phyloP scores from a whole-genome alignment of 805 yeast species.

The Priceomyces melissophilus region DNA sequence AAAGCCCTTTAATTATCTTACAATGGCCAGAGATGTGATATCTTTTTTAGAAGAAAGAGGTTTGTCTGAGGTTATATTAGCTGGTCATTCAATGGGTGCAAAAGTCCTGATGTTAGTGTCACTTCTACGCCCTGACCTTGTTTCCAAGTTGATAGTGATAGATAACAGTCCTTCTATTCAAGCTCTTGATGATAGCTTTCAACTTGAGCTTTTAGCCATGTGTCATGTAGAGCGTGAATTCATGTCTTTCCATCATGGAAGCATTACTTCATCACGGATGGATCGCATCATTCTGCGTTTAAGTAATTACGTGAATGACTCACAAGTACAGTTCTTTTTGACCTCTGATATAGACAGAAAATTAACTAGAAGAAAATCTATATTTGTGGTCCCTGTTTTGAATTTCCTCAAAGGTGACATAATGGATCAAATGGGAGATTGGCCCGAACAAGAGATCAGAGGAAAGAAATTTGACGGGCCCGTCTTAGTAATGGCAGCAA shows the following conservation, averaged over 20 bases:
- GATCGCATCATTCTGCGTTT: conserved; percentile 20
- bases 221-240: conserved; percentile 32
- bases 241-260: conserved; percentile 25
- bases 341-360: conserved; percentile 34
- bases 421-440: conserved; percentile 16
- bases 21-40: conserved; percentile 43
- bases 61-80: conserved; percentile 19
- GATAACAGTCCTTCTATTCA: conserved; percentile 46
- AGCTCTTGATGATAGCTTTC: conserved; percentile 32
- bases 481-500: conserved; percentile 44
- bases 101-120: conserved; percentile 49
- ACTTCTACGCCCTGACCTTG: conserved; percentile 35
- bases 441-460: conserved; percentile 19
- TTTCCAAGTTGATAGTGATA: conserved; percentile 43
- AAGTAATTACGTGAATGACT: conserved; percentile 20
- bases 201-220: conserved; percentile 37
- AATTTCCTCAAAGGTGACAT: conserved; percentile 16
- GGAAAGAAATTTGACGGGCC: conserved; percentile 22
- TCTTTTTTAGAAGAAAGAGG: conserved; percentile 24
- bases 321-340: conserved; percentile 33
- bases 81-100: conserved; percentile 65
- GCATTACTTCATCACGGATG: conserved; percentile 3
- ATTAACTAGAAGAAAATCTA: not conserved
- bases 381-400: conserved; percentile 19
- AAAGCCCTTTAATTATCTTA: conserved; percentile 41